Base-by-base conservation (phyloP, 495 filamentous ascomycete genomes). In the Aspergillus avenaceus region DNA sequence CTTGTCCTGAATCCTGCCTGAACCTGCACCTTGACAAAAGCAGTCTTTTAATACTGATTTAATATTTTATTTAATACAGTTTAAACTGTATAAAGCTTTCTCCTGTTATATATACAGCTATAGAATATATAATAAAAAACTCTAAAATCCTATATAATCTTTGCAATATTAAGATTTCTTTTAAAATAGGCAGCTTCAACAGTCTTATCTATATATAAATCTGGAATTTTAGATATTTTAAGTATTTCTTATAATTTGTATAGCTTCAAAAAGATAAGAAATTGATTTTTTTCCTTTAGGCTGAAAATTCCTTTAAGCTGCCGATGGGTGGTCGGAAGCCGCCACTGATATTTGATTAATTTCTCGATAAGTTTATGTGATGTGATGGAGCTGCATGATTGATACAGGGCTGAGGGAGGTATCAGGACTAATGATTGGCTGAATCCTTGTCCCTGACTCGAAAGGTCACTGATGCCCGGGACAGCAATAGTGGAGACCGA, bases 401-500 rank as follows among this genome's bases (percentile, higher is more conserved):
- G 1, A 36, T 36, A 36, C 11, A 16, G 31, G 31, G 11, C 31
- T 16, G 31, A 36, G 31, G 11, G 31, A 36, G 31, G 31, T 36
- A 13, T 36, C 2, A 36, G 31, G 31, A 36, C 31, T 36, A 36
- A 36, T 37, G 3, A 37, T 37, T 37, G 3, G 34, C 11, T 37
- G 21, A 37, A 37, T 37, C 34, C 11, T 37, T 37, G 34, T 37
- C 34, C 3, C 34, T 37, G 3, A 37, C 3, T 37, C 3, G 3
- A 37, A 37, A 37, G 34, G n/a, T 37, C 34, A 37, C 34, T 37
- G 25, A 48, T 42, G 4, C 62, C 62, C 1, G 62, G 62, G 24
- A 62, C 53, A 42, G 49, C 62, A 19, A 65, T 65, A 4, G 56
- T 65, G 21, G 59, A 56, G 0, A 49, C 56, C 4, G 64, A 27